phyloP scores from a whole-genome alignment of 1,139 yeast species.

The Yamadazyma membranifaciens region DNA sequence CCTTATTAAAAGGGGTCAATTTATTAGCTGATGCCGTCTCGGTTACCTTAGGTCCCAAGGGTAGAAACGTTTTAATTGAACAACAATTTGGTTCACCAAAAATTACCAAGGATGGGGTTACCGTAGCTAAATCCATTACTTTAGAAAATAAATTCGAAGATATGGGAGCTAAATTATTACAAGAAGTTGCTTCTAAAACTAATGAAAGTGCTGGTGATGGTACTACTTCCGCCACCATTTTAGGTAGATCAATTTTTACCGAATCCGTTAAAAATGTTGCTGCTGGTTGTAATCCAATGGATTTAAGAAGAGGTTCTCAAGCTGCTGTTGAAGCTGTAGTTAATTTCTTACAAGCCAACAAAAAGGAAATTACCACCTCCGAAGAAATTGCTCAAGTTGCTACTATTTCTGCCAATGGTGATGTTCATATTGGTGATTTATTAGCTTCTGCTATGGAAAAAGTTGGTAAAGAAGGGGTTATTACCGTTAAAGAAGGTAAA shows the following conservation, averaged over 20 bases:
- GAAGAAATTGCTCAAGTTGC: constrained; percentile 99
- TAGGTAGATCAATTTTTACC: constrained; percentile 95
- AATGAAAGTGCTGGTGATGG: constrained; percentile 99
- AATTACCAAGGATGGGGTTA: constrained; percentile 99
- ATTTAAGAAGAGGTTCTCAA: constrained; percentile 96
- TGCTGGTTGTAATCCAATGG: constrained; percentile 99
- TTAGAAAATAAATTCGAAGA: constrained; percentile 94
- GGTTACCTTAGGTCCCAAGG: constrained; percentile 97
- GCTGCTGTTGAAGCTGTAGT: constrained; percentile 98
- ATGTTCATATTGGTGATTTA: constrained; percentile 87
- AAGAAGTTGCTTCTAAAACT: constrained; percentile 97
- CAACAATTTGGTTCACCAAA: constrained; percentile 97
- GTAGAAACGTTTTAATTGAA: constrained; percentile 95
- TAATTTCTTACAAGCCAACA: constrained; percentile 81
- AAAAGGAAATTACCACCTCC: constrained; percentile 94
- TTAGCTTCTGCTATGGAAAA: constrained; percentile 98
- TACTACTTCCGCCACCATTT: constrained; percentile 96
- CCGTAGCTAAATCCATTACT: constrained; percentile 88
- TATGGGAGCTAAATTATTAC: constrained; percentile 93
- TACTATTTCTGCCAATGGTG: constrained; percentile 98
- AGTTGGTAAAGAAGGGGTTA: constrained; percentile 99
- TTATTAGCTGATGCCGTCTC: constrained; percentile 96
- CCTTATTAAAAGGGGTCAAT: constrained; percentile 92
- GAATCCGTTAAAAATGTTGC: constrained; percentile 98
- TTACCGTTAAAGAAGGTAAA: constrained; percentile 95